A percentile compares a stretch with the other conserved stretches of the same genome.
These are phyloP conservation scores for Xylaria sp. DNA, from an alignment of 2,329 filamentous ascomycete genomes.

Conservation along the genomic window DNA sequence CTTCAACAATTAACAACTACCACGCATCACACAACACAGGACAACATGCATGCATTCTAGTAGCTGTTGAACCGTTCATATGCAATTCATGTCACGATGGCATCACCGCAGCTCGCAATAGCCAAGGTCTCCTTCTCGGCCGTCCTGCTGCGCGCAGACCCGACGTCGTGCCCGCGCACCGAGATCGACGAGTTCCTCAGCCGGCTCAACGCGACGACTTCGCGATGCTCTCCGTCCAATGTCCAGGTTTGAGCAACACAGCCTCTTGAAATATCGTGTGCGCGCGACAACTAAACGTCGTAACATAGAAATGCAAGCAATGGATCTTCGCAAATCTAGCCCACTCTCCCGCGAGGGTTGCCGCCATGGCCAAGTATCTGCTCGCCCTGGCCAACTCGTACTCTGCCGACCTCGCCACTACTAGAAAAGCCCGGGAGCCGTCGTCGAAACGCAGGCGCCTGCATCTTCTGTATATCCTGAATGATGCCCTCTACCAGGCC, in stretches of 20 bases:
- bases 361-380: slow-evolving; percentile 79
- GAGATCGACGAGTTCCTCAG: slow-evolving; percentile 76
- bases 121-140: slow-evolving; percentile 82
- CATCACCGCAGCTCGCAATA: slow-evolving; percentile 77
- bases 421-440: slow-evolving; percentile 54
- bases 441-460: slow-evolving; percentile 76
- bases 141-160: slow-evolving; percentile 77
- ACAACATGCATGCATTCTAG: slow-evolving; percentile 19
- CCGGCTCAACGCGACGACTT: slow-evolving; percentile 71
- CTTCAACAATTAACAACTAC: not conserved
- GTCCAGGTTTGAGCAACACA: slow-evolving; percentile 81
- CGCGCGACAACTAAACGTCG: slow-evolving; percentile 50
- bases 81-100: slow-evolving; percentile 57
- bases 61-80: not conserved
- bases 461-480: slow-evolving; percentile 81
- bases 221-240: slow-evolving; percentile 80
- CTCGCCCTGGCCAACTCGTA: slow-evolving; percentile 73
- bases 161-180: slow-evolving; percentile 73
- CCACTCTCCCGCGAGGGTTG: slow-evolving; percentile 72
- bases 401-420: slow-evolving; percentile 46
- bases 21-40: not conserved
- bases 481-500: slow-evolving; percentile 79
- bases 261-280: slow-evolving; percentile 54
- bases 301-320: slow-evolving; percentile 81
- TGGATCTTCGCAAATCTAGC: slow-evolving; percentile 82